Evolutionary conservation across 1,284 basidiomycete genomes (phyloP), one percentile per base, ranked within the genome.

Genomic region (Irpex sp.): DNA sequence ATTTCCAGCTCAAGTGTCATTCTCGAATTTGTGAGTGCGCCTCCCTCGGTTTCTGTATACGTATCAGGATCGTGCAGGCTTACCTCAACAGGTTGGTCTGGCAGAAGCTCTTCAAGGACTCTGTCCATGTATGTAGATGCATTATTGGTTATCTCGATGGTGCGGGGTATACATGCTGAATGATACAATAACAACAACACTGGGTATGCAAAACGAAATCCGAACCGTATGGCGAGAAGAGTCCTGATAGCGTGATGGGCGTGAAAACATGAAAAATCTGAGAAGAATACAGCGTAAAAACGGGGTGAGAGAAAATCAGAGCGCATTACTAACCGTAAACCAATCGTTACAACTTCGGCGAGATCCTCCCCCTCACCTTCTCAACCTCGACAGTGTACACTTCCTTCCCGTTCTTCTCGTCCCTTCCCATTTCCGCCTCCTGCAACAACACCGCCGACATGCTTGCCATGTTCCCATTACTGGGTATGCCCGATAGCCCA

Each of bases 371-470:
- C 34, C 21, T 48, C 11, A 49, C 31, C 47, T 40, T 60, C 40
- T 56, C 19, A 17, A 36, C 36, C 36, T 58, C 60, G 15, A 64
- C 47, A 31, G 36, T 13, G 17, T 54, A 58, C 40, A 48, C 17
- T 9, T 57, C 55, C 15, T 56, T 19, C 34, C 4, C 11, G n/a
- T 47, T 64, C 58, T 58, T 62, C 34, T 60, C 58, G 17, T 11
- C 48, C 38, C 51, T 51, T 11, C 40, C 63, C 9, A 19, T 19
- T 7, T 59, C 54, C 11, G 52, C 13, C 13, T 62, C 61, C 7
- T 65, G 58, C 9, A 56, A 52, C 34, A 62, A 37, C 2, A 65
- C 61, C 52, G 61, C 58, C n/a, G 64, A 56, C 54, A 65, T 59
- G 37, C 61, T 65, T 8, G 64, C 61, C 31, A 65, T 57, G 38